phyloP scores from a whole-genome alignment of 441 rosid genomes.

The Aquilaria agallochum region DNA sequence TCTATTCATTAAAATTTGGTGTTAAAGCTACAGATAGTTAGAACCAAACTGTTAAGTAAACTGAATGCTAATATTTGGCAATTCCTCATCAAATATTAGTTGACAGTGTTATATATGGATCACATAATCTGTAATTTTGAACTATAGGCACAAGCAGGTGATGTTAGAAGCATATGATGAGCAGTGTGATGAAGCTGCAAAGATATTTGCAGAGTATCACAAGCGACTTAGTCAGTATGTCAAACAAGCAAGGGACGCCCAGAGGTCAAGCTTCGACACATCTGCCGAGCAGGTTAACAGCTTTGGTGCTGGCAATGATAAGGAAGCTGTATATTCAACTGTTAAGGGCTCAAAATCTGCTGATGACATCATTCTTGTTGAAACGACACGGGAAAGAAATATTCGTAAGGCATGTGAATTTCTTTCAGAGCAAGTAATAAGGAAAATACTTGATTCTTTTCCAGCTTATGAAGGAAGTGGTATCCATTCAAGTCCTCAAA shows the following conservation, averaged over 20 bases:
- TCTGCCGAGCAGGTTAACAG: slow-evolving; percentile 51
- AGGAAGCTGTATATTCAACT: slow-evolving; percentile 88
- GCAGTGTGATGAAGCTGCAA: slow-evolving; percentile 91
- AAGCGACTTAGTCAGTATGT: slow-evolving; percentile 67
- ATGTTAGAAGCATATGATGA: slow-evolving; percentile 87
- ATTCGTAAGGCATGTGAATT: slow-evolving; percentile 84
- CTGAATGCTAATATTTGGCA: neutral
- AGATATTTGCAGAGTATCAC: slow-evolving; percentile 89
- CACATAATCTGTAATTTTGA: slow-evolving; percentile 7
- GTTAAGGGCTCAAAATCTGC: slow-evolving; percentile 74
- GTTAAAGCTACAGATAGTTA: no score
- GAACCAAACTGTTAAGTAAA: neutral
- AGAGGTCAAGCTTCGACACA: slow-evolving; percentile 51
- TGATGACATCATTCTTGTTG: slow-evolving; percentile 85
- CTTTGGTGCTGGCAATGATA: slow-evolving; percentile 44
- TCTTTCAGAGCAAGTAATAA: slow-evolving; percentile 65
- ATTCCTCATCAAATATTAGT: no score
- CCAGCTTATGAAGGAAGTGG: slow-evolving; percentile 96
- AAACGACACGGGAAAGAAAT: slow-evolving; percentile 73
- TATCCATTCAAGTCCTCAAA: slow-evolving; percentile 70
- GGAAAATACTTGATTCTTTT: slow-evolving; percentile 62
- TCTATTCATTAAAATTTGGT: no score
- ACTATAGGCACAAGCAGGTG: slow-evolving; percentile 80
- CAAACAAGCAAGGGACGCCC: slow-evolving; percentile 82
- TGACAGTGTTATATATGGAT: no score